These are phyloP conservation scores for Physcomitrellopsis africana DNA, from an alignment of 225 moss, liverwort and hornwort species.

Conservation along the genomic window DNA sequence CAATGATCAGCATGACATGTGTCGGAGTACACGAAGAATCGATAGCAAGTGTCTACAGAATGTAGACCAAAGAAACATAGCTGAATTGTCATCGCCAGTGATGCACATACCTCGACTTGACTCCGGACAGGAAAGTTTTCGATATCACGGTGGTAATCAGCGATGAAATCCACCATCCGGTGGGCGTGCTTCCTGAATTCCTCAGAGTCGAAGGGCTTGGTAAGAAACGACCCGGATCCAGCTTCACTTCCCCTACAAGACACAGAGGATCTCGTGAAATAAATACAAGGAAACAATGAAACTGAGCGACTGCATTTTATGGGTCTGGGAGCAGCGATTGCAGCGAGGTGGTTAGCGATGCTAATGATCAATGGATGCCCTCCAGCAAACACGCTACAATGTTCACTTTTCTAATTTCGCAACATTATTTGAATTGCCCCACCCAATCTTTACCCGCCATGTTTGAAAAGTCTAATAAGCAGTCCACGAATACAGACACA, in stretches of 20 bases:
- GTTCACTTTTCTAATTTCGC: too few species aligned
- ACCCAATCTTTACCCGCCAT: too few species aligned
- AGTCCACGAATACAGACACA: too few species aligned
- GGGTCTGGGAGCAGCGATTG: too few species aligned
- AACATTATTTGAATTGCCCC: too few species aligned
- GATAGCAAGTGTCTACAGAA: background rate
- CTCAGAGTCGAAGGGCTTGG: slow-evolving; percentile 54
- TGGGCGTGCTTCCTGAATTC: slow-evolving; percentile 67
- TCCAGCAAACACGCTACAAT: too few species aligned
- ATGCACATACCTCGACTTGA: slow-evolving; percentile 56
- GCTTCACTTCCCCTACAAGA: slow-evolving; percentile 34
- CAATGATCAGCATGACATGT: background rate
- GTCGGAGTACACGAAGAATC: background rate
- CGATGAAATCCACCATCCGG: slow-evolving; percentile 83
- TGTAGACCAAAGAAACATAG: background rate
- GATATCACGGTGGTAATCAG: slow-evolving; percentile 71
- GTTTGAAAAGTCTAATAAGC: too few species aligned
- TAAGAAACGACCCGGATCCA: slow-evolving; percentile 32
- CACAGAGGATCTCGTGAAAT: background rate
- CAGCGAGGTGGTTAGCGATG: background rate
- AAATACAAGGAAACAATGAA: background rate
- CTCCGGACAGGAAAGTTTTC: slow-evolving; percentile 66
- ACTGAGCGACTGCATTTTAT: background rate
- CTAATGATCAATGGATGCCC: background rate
- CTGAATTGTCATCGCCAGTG: background rate